A percentile compares a stretch with the other conserved stretches of the same genome.
Evolutionary conservation across 208 protist genomes (phyloP).

Genomic region (Herpetomonas muscarum): DNA sequence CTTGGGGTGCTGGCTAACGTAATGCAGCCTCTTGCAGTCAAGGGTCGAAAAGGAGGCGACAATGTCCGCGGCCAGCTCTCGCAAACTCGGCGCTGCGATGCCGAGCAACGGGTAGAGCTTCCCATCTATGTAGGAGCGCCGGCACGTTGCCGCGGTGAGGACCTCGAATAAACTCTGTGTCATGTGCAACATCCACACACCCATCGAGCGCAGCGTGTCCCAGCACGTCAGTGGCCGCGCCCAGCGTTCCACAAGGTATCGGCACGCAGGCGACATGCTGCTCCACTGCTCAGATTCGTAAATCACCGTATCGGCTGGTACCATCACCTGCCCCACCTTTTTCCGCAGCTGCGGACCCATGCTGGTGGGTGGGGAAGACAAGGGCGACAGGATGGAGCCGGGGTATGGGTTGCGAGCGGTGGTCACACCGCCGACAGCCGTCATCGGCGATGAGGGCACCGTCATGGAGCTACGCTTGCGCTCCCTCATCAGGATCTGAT

Average conservation of each 20-base stretch:
- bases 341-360: not conserved
- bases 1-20: constrained; percentile 22
- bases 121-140: constrained; percentile 19
- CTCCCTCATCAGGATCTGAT: constrained; percentile 10
- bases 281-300: not conserved
- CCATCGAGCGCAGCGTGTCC: constrained; percentile 11
- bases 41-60: constrained; percentile 22
- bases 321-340: not conserved
- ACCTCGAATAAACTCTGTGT: constrained; percentile 37
- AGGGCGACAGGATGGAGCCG: not conserved
- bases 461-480: not conserved
- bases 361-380: not conserved
- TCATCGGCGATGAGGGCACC: not conserved
- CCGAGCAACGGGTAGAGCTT: constrained; percentile 22
- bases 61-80: constrained; percentile 10
- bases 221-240: constrained; percentile 20
- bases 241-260: constrained; percentile 15
- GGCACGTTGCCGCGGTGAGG: constrained; percentile 30
- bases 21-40: constrained; percentile 12
- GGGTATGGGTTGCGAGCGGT: not conserved
- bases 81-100: constrained; percentile 8
- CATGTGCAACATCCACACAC: constrained; percentile 30
- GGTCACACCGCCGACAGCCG: not conserved
- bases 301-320: not conserved
- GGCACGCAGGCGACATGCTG: constrained; percentile 5